Evolutionary conservation across 2,329 filamentous ascomycete genomes (phyloP), one percentile per base, ranked within the genome.

Genomic region (Colletotrichum liriopes): DNA sequence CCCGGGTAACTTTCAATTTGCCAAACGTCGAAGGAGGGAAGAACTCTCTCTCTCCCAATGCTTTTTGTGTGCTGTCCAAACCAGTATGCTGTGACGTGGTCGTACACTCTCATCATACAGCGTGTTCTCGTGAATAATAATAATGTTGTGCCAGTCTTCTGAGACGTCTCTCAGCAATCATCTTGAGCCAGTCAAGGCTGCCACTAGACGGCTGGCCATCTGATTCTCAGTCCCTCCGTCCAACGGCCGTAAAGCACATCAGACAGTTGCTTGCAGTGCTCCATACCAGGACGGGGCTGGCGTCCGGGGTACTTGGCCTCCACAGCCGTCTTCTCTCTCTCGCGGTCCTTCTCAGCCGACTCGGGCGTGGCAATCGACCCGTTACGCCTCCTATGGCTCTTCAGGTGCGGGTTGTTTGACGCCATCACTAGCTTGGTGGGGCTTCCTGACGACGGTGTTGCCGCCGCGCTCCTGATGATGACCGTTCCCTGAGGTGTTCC

Each of bases 211-310:
- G 83, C 84, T 3, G 87, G 87, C 93, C 93, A 95, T 67, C 93
- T 87, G 66, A 90, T 88, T 74, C 92, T 91, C 77, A 98, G 84
- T 1, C 94, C 95, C 71, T 97, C 94, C 3, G 92, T 91, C 96
- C 96, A 99, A 54, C 96, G 90, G 20, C 92, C 91, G 83, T 98
- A 98, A 26, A 99, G 88, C 26, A 97, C 94, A 80, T 98, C 95
- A 1, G 94, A 94, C 47, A 98, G 87, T 79, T 97, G 91, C 79
- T 94, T 94, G 75, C 93, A 93, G 82, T 98, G 96, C 82, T 98
- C 95, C 94, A 98, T 96, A 2, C 95, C 96, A 1, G 91, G 88
- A 58, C 83, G 82, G 2, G 87, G 79, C 64, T 87, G 84, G 49
- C 87, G 86, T 1, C 88, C 88, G 1, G 89, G 89, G 65, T 88